Conservation (phyloP, 352 stramenopile genomes). For the Pythium phragmitis region DNA sequence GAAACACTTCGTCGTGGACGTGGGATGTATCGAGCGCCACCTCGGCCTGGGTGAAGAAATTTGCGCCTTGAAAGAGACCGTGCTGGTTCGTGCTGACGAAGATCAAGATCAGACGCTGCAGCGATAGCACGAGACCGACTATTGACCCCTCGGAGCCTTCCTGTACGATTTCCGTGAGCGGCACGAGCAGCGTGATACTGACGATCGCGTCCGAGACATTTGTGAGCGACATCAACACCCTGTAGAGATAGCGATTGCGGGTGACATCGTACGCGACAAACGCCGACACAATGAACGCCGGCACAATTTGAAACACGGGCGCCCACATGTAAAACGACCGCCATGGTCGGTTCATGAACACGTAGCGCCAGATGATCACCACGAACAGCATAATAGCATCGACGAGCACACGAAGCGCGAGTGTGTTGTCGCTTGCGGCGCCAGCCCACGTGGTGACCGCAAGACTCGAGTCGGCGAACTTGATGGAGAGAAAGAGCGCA, state of each 20-base stretch:
- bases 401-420: slow-evolving; percentile 14
- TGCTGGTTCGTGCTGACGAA: slow-evolving; percentile 34
- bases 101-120: slow-evolving; percentile 32
- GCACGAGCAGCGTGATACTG: slow-evolving; percentile 29
- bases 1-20: slow-evolving; percentile 24
- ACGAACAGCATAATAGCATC: slow-evolving; percentile 14
- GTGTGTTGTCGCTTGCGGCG: too few relatives aligned
- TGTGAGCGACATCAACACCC: slow-evolving; percentile 27
- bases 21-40: slow-evolving; percentile 24
- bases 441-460: too few relatives aligned
- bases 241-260: slow-evolving; percentile 25
- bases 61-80: slow-evolving; percentile 29
- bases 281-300: slow-evolving; percentile 11
- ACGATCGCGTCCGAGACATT: slow-evolving; percentile 30
- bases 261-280: slow-evolving; percentile 12
- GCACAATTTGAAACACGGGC: too few relatives aligned
- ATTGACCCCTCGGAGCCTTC: slow-evolving; percentile 30
- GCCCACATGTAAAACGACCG: slow-evolving; percentile 21
- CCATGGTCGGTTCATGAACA: slow-evolving; percentile 27
- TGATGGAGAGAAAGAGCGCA: too few relatives aligned
- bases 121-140: slow-evolving; percentile 28
- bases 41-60: slow-evolving; percentile 19
- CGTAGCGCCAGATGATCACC: slow-evolving; percentile 17
- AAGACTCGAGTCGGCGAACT: too few relatives aligned
- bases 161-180: slow-evolving; percentile 34